Conservation (phyloP, 768 basidiomycete species). For the Dioszegia crocea region DNA sequence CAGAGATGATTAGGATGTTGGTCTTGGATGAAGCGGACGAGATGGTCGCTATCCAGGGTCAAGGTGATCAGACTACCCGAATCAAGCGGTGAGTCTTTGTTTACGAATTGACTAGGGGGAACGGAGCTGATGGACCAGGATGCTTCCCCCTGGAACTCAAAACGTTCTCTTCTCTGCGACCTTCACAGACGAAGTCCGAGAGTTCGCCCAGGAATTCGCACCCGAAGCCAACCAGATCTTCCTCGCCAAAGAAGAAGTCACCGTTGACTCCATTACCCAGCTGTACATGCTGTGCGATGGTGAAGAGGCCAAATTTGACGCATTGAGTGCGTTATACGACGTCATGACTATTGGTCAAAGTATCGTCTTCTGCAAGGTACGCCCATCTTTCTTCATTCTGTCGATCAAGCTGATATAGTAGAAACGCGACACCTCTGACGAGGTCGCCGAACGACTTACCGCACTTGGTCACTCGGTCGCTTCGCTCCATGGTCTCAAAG, state of each 20-base stretch:
- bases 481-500: constrained; percentile 91
- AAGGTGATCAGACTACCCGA: constrained; percentile 86
- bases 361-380: constrained; percentile 93
- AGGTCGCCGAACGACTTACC: constrained; percentile 83
- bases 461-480: constrained; percentile 93
- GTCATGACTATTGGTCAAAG: constrained; percentile 93
- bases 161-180: constrained; percentile 98
- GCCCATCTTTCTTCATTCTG: background rate
- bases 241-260: constrained; percentile 86
- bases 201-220: constrained; percentile 88
- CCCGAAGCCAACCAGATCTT: constrained; percentile 95
- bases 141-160: constrained; percentile 55
- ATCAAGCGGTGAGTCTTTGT: constrained; percentile 75
- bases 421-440: constrained; percentile 88
- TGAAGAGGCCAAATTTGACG: constrained; percentile 92
- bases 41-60: constrained; percentile 84
- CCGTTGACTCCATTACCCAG: constrained; percentile 88
- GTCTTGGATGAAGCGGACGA: constrained; percentile 98
- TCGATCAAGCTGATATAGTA: constrained; percentile 43
- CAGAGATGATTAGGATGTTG: constrained; percentile 77
- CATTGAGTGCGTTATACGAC: constrained; percentile 81
- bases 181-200: constrained; percentile 87
- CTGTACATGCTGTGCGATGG: constrained; percentile 95
- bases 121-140: constrained; percentile 53
- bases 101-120: background rate